Base-by-base conservation (phyloP, 2,329 filamentous ascomycete species). In the Aureobasidium namibiae region DNA sequence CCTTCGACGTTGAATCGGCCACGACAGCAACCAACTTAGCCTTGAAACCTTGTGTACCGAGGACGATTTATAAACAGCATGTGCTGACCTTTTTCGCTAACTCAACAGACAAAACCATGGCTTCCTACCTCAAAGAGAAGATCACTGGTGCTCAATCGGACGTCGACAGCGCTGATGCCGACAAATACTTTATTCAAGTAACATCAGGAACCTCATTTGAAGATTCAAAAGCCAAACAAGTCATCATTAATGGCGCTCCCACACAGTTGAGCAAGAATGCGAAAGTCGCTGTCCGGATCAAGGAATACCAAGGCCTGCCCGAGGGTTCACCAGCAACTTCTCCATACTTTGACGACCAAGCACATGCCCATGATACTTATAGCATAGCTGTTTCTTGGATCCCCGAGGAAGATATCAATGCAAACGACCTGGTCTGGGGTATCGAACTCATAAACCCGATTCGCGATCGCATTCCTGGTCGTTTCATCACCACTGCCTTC, bases 201-300 rank as follows among this genome's bases (percentile, higher is more conserved):
- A 94, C 90, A 0, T 89, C 90, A 1, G 92, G 92, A 3, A 79
- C 88, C 1, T 78, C 79, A 59, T 95, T 96, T 74, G 84, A 94
- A 69, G 73, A 79, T 34, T 73, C 78, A 10, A 81, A 80, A 9
- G 90, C 96, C 67, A 74, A 85, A 62, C 75, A 83, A 33, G 85
- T 96, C 6, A 80, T 81, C 3, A 89, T 96, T 69, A 97, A 96
- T 74, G 70, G 84, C 18, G 72, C 82, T 52, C 53, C 58, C 1
- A 76, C 74, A 16, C 82, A 96, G 64, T 79, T 82, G 18, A 86
- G 82, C 49, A 77, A 84, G 54, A 82, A 85, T 44, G 80, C 86
- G 13, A 82, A 86, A 61, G 77, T 96, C 65, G 85, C 85, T 63
- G 86, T 96, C n/a, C 83, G 90, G 52, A 85, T 97, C 59, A 82